A percentile compares a stretch with the other conserved stretches of the same genome.
These are phyloP conservation scores for Pinguiococcus pyrenoidosus DNA, from an alignment of 108 stramenopile species.

Conservation along the genomic window DNA sequence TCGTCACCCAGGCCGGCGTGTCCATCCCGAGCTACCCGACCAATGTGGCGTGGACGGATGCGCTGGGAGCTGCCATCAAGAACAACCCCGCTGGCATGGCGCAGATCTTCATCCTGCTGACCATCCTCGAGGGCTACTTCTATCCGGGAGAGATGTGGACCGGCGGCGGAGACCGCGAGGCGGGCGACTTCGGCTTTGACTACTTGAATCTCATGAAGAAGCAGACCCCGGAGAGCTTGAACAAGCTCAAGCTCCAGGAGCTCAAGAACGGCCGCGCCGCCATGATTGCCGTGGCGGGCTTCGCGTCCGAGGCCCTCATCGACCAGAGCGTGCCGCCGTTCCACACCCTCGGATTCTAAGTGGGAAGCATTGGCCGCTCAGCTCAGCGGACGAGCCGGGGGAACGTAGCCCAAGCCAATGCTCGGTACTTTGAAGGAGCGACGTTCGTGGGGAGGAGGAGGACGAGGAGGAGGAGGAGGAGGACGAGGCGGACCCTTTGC, in stretches of 20 bases:
- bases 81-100: slow-evolving; percentile 15
- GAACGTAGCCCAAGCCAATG: too few relatives aligned
- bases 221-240: slow-evolving; percentile 36
- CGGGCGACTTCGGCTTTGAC: slow-evolving; percentile 71
- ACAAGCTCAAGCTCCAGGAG: slow-evolving; percentile 70
- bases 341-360: slow-evolving; percentile 1
- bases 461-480: too few relatives aligned
- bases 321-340: slow-evolving; percentile 66
- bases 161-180: slow-evolving; percentile 18
- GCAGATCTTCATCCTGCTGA: neutral
- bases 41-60: too few relatives aligned
- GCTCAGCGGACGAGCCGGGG: too few relatives aligned
- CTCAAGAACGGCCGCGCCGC: slow-evolving; percentile 86
- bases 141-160: slow-evolving; percentile 14
- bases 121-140: neutral
- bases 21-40: too few relatives aligned
- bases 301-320: slow-evolving; percentile 65
- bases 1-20: slow-evolving; percentile 6
- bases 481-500: too few relatives aligned
- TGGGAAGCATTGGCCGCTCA: too few relatives aligned
- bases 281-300: slow-evolving; percentile 78
- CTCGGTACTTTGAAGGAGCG: too few relatives aligned
- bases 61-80: too few relatives aligned
- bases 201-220: neutral
- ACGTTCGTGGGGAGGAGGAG: too few relatives aligned